Base-by-base conservation (phyloP, 2,329 filamentous ascomycete species). In the Hypoxylon sp. region DNA sequence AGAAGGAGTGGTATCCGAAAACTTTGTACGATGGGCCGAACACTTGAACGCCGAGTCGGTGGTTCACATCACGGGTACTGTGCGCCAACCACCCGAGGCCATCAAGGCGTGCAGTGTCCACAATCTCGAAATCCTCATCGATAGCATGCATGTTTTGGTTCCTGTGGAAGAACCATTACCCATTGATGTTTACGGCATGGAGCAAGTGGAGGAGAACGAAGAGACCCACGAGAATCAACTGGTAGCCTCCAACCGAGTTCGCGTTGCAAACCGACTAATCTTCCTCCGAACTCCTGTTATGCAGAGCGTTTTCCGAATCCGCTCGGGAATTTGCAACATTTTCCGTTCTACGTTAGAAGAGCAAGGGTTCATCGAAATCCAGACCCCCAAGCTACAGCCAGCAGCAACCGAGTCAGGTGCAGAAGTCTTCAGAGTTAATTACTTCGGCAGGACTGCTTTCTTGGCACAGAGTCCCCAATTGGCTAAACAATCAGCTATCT, bases 401-500 rank as follows among this genome's bases (percentile, higher is more conserved):
- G 87, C 89, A 8, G 92, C 92, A 1, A 96, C 92, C 1, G 92
- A 97, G 71, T 96, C 90, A 35, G 92, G 92, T 35, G 87, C 92
- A 9, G 91, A 90, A 58, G 92, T 97, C 4, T 97, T 97, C 78
- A 86, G 90, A 68, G 84, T 96, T 37, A 89, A 94, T 66, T 97
- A 97, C 74, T 97, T 97, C 73, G 89, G 86, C 20, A 85, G 92
- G 42, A 83, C 83, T 13, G 92, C 91, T 2, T 97, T 94, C 76
- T 75, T 97, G 9, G 92, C 92, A 0, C 92, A 97, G 73, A 95
- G 90, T 55, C 92, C 92, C 5, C 92, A 97, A 71, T 73, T 97
- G 58, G 89, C 90, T 43, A 97, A 97, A 75, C 92, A 97, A 71
- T 93, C 96, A 89, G 83, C 86, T 41, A 91, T 97, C 29, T 90